These are phyloP conservation scores for Epichloe scottii DNA, from an alignment of 2,329 filamentous ascomycete species.

Conservation along the genomic window DNA sequence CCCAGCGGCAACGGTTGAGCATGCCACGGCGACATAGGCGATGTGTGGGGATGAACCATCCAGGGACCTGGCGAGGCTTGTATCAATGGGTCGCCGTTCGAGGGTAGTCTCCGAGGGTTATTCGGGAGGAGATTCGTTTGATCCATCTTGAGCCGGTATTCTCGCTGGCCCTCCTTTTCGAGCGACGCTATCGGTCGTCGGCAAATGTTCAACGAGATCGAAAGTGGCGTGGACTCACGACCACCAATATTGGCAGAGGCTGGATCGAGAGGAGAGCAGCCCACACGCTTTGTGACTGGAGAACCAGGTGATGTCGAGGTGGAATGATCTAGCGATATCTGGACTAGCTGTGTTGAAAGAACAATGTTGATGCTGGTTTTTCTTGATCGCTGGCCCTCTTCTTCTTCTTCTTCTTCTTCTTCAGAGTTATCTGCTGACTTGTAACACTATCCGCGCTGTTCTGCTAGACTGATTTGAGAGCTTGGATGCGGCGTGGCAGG, in stretches of 20 bases:
- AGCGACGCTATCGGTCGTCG: not conserved
- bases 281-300: not conserved
- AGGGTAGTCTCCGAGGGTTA: slow-evolving; percentile 11
- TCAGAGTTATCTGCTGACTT: not conserved
- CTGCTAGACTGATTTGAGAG: not conserved
- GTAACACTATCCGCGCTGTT: not conserved
- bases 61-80: slow-evolving; percentile 16
- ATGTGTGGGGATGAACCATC: slow-evolving; percentile 12
- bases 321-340: not conserved
- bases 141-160: slow-evolving; percentile 13
- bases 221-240: not conserved
- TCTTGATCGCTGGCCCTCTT: not conserved
- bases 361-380: not conserved
- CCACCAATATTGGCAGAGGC: not conserved
- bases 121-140: slow-evolving; percentile 15
- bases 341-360: not conserved
- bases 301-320: not conserved
- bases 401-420: not conserved
- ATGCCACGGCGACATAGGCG: slow-evolving; percentile 13
- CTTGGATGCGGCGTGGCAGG: not conserved
- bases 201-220: not conserved
- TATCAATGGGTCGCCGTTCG: slow-evolving; percentile 15
- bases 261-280: not conserved
- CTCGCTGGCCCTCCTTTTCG: not conserved
- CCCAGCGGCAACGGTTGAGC: slow-evolving; percentile 5